Conservation (phyloP, 176 grass and related monocot species). For the Zoysia pacifica region DNA sequence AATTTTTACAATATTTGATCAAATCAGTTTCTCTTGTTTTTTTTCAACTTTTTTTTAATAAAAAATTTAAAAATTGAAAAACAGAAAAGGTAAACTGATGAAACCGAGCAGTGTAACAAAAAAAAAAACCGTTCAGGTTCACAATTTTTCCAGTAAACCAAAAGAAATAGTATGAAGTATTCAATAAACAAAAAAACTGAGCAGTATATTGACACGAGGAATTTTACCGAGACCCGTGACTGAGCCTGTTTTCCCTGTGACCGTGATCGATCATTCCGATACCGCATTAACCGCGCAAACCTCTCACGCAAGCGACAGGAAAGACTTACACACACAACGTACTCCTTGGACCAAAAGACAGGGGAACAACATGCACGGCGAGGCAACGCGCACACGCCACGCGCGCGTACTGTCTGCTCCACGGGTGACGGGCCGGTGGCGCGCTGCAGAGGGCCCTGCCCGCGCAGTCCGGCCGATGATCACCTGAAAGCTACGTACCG, state of each 20-base stretch:
- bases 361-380: not conserved
- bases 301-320: not conserved
- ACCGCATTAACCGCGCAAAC: not conserved
- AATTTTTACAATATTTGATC: too few species aligned
- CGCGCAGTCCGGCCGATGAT: conserved; percentile 3
- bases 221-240: not conserved
- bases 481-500: not conserved
- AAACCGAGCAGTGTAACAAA: too few species aligned
- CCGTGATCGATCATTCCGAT: not conserved
- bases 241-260: not conserved
- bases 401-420: not conserved
- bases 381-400: not conserved
- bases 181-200: too few species aligned
- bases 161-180: too few species aligned
- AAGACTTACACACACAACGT: too few species aligned
- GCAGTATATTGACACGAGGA: not conserved
- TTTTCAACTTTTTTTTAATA: too few species aligned
- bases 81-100: too few species aligned
- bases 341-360: not conserved
- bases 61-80: too few species aligned
- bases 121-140: too few species aligned
- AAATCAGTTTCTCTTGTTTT: too few species aligned
- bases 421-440: not conserved
- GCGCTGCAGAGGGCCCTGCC: not conserved
- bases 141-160: too few species aligned